Conservation (phyloP, 108 stramenopile genomes). For the Discostella pseudostelligera region DNA sequence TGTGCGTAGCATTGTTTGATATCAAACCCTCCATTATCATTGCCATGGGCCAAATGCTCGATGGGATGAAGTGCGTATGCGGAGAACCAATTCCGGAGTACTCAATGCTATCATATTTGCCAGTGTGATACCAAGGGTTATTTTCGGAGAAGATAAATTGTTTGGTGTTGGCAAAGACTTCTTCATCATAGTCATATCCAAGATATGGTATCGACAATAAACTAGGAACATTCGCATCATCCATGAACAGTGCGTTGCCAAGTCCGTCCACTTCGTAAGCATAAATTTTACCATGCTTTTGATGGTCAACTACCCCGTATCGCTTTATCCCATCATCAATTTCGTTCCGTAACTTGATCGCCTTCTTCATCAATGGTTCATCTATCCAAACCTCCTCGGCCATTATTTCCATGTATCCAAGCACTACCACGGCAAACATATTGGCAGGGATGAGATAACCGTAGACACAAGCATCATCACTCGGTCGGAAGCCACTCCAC, state of each 20-base stretch:
- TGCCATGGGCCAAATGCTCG: slow-evolving; percentile 76
- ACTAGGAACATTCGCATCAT: slow-evolving; percentile 81
- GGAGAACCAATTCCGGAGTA: slow-evolving; percentile 51
- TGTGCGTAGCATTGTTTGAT: slow-evolving; percentile 24
- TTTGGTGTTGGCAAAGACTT: slow-evolving; percentile 56
- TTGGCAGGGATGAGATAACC: slow-evolving; percentile 71
- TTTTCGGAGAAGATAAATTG: slow-evolving; percentile 43
- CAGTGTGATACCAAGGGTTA: slow-evolving; percentile 44
- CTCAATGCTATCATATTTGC: slow-evolving; percentile 37
- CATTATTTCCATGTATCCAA: slow-evolving; percentile 45
- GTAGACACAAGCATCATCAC: slow-evolving; percentile 56
- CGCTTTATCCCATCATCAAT: slow-evolving; percentile 59
- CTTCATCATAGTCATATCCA: slow-evolving; percentile 46
- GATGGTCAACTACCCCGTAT: slow-evolving; percentile 51
- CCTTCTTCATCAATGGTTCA: slow-evolving; percentile 25
- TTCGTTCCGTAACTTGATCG: slow-evolving; percentile 39
- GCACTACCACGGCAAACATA: slow-evolving; percentile 54
- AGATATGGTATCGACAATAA: slow-evolving; percentile 65
- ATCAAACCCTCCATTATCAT: slow-evolving; percentile 59
- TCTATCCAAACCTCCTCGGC: slow-evolving; percentile 39
- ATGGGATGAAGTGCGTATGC: slow-evolving; percentile 27
- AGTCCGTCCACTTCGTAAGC: slow-evolving; percentile 86
- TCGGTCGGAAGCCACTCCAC: slow-evolving; percentile 56
- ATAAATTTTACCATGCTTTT: slow-evolving; percentile 43
- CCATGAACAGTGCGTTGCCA: slow-evolving; percentile 56